These are phyloP conservation scores for Tricholoma sp. DNA, from an alignment of 768 basidiomycete species.

Conservation along the genomic window DNA sequence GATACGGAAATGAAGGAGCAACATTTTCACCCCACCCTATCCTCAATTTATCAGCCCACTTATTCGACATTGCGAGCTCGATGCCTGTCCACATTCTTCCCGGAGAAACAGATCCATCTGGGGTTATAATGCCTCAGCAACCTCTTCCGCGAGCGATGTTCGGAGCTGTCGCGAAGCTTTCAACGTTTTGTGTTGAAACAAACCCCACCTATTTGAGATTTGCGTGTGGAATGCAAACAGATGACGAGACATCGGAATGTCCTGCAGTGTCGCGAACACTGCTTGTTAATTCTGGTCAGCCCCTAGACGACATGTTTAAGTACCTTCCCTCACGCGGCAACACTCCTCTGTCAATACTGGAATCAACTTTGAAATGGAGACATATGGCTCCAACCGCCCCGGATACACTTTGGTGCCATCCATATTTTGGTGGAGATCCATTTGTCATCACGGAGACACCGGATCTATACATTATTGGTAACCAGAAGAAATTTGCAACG, in stretches of 20 bases:
- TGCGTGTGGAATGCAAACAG: conserved; percentile 27
- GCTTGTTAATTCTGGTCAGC: conserved; percentile 87
- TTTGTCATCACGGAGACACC: conserved; percentile 86
- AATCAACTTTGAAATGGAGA: conserved; percentile 83
- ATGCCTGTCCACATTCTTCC: conserved; percentile 88
- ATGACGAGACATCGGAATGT: conserved; percentile 9
- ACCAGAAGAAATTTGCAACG: conserved; percentile 81
- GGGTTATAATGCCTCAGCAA: conserved; percentile 89
- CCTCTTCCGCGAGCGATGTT: conserved; percentile 91
- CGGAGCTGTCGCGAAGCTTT: conserved; percentile 50
- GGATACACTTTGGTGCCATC: conserved; percentile 98
- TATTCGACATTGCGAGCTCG: conserved; percentile 69
- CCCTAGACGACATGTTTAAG: conserved; percentile 92
- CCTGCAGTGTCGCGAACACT: conserved; percentile 46
- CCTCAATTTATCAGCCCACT: conserved; percentile 56
- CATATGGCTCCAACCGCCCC: conserved; percentile 99
- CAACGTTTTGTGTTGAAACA: conserved; percentile 72
- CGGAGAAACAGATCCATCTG: conserved; percentile 84
- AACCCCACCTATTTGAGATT: conserved; percentile 87
- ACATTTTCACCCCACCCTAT: conserved; percentile 76
- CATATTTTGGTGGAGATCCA: conserved; percentile 82
- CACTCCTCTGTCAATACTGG: conserved; percentile 69
- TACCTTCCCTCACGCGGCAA: conserved; percentile 72
- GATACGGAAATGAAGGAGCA: conserved; percentile 57
- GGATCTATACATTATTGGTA: conserved; percentile 89